Evolutionary conservation across 176 grass and related monocot genomes (phyloP).

Genomic region (Oryza australiensis): DNA sequence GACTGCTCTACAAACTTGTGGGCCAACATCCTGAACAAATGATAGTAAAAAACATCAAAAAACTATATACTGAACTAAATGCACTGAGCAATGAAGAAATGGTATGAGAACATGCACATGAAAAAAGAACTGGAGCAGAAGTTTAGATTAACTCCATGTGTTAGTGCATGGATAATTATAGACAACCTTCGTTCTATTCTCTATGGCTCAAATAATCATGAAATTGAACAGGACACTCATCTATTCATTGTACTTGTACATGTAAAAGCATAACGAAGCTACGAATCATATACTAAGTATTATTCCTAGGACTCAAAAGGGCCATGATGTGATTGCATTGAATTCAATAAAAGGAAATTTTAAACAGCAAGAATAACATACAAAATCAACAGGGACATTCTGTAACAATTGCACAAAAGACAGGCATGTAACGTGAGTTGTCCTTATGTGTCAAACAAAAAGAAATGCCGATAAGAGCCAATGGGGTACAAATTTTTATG

Average conservation of each 20-base stretch:
- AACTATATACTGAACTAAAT: constrained; percentile 27
- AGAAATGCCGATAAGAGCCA: constrained; percentile 29
- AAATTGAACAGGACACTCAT: neutral
- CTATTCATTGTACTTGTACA: constrained; percentile 12
- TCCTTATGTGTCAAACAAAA: constrained; percentile 9
- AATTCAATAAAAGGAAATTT: neutral
- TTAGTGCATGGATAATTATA: constrained; percentile 2
- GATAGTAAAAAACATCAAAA: constrained; percentile 36
- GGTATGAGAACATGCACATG: constrained; percentile 9
- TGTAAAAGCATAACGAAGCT: neutral
- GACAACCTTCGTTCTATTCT: neutral
- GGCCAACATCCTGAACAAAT: constrained; percentile 84
- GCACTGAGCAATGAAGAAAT: constrained; percentile 19
- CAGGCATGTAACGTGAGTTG: constrained; percentile 10
- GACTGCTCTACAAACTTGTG: constrained; percentile 92
- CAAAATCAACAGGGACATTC: constrained; percentile 15
- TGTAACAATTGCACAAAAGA: constrained; percentile 18
- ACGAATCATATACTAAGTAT: neutral
- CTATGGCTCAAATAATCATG: neutral
- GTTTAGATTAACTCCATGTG: neutral
- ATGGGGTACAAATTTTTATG: constrained; percentile 1
- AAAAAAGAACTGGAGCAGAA: neutral
- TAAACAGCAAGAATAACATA: neutral
- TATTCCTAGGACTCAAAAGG: constrained; percentile 15
- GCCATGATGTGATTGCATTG: neutral